Conservation (phyloP, 352 stramenopile genomes). For the Phytopythium aichiense region DNA sequence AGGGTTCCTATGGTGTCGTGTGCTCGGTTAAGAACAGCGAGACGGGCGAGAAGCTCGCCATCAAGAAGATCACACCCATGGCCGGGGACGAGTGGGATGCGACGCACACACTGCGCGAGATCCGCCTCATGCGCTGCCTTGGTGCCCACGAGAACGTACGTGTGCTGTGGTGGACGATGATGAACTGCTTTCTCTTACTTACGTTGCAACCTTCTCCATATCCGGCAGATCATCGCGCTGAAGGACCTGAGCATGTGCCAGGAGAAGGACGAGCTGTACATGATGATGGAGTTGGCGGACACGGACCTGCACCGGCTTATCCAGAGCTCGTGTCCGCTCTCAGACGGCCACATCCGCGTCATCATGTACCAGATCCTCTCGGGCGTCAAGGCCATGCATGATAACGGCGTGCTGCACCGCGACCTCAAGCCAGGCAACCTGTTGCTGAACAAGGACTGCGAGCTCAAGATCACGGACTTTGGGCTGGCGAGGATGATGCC, state of each 20-base stretch:
- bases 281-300: slow-evolving; percentile 95
- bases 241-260: slow-evolving; percentile 90
- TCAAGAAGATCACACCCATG: slow-evolving; percentile 94
- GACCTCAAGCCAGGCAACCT: slow-evolving; percentile 95
- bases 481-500: slow-evolving; percentile 88
- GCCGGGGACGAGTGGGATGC: slow-evolving; percentile 85
- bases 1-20: slow-evolving; percentile 94
- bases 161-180: slow-evolving; percentile 1
- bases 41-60: slow-evolving; percentile 83
- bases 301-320: slow-evolving; percentile 91
- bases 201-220: neutral
- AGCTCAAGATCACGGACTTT: slow-evolving; percentile 94
- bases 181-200: neutral
- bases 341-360: slow-evolving; percentile 76
- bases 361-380: slow-evolving; percentile 87
- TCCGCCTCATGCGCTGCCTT: slow-evolving; percentile 88
- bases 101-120: slow-evolving; percentile 89
- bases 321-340: slow-evolving; percentile 82
- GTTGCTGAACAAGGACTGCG: slow-evolving; percentile 90
- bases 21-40: slow-evolving; percentile 78
- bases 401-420: slow-evolving; percentile 91
- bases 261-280: slow-evolving; percentile 93
- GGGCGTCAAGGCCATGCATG: slow-evolving; percentile 90
- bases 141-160: slow-evolving; percentile 87
- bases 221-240: slow-evolving; percentile 79